Conservation (phyloP, 164 flowering plant species). For the Amborella trichopoda region DNA sequence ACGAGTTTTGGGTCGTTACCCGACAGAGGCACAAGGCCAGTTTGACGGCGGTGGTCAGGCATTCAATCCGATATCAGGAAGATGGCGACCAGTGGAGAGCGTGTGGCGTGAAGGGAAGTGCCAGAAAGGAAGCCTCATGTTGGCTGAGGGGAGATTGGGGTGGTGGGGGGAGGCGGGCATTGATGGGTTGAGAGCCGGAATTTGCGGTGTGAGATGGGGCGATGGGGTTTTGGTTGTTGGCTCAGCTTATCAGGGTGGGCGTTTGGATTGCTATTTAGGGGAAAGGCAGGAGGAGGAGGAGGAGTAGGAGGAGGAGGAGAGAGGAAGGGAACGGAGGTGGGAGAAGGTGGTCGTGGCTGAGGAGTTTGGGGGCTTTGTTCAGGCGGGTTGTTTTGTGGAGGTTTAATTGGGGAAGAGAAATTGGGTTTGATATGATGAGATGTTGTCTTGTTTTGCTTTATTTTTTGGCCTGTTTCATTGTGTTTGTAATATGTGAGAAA, state of each 20-base stretch:
- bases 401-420: no score
- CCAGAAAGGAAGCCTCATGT: constrained; percentile 40
- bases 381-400: constrained; percentile 46
- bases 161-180: constrained; percentile 30
- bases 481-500: no score
- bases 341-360: constrained; percentile 17
- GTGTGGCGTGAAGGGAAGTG: constrained; percentile 41
- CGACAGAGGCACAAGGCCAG: constrained; percentile 56
- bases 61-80: constrained; percentile 22
- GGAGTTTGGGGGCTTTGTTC: constrained; percentile 36
- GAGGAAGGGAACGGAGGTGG: no score
- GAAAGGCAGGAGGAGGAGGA: constrained; percentile 11
- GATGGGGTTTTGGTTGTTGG: constrained; percentile 21
- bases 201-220: constrained; percentile 18
- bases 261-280: constrained; percentile 19
- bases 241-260: constrained; percentile 29
- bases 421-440: no score
- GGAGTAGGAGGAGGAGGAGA: no score
- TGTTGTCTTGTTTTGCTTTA: no score
- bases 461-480: no score
- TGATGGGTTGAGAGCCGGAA: constrained; percentile 21
- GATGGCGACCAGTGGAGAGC: constrained; percentile 46
- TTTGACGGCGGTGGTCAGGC: constrained; percentile 44
- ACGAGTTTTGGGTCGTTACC: constrained; percentile 78
- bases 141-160: constrained; percentile 23